phyloP scores from a whole-genome alignment of 2,329 filamentous ascomycete genomes.

The Clathrospora elynae region DNA sequence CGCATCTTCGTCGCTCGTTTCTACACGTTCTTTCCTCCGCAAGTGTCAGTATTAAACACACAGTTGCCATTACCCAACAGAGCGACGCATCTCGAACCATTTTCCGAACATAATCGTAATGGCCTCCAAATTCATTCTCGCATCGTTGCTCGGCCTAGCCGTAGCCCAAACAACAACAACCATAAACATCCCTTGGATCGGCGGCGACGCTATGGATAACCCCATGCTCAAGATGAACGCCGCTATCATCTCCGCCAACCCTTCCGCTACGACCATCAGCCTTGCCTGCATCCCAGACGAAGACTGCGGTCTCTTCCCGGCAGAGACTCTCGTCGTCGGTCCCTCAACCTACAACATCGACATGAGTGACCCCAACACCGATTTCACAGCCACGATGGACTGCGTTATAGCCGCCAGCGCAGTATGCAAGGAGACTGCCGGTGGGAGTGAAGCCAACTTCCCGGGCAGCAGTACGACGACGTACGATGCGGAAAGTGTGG shows the following conservation, averaged over 20 bases:
- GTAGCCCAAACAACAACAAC: constrained; percentile 22
- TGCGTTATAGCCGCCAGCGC: constrained; percentile 22
- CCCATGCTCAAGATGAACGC: constrained; percentile 7
- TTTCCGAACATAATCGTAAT: constrained; percentile 4
- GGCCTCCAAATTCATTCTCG: constrained; percentile 9
- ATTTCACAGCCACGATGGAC: constrained; percentile 29
- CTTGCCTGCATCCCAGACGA: constrained; percentile 11
- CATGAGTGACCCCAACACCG: constrained; percentile 20
- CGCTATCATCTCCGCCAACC: constrained; percentile 23
- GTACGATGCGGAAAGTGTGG: constrained; percentile 14
- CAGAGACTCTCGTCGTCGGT: constrained; percentile 23
- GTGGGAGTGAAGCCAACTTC: constrained; percentile 32
- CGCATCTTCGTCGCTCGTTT: constrained; percentile 1
- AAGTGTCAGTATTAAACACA: no score
- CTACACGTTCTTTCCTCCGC: no score
- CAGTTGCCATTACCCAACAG: background rate
- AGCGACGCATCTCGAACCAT: background rate
- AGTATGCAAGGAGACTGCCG: constrained; percentile 29
- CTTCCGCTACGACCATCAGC: constrained; percentile 16
- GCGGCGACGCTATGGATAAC: constrained; percentile 1
- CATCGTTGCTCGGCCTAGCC: constrained; percentile 13
- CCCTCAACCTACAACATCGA: constrained; percentile 28
- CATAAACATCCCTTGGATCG: constrained; percentile 18
- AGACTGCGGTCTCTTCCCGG: constrained; percentile 31
- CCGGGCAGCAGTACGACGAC: constrained; percentile 29